Evolutionary conservation across 208 protist genomes (phyloP).

Genomic region (Acanthamoeba healyi): DNA sequence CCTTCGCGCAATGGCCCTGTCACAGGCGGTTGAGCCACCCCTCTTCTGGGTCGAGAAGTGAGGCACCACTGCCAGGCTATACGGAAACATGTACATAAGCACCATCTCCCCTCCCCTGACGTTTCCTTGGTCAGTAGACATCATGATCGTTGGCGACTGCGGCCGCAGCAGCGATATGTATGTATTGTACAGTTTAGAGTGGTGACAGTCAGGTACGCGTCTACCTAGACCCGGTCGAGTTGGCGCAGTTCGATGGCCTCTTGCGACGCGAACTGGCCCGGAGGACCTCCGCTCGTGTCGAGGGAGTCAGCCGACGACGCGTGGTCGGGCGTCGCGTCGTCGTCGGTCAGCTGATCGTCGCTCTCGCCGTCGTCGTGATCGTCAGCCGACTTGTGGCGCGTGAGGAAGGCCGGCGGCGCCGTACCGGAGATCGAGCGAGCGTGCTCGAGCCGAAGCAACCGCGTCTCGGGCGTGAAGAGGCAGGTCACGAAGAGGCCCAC

Average conservation of each 20-base stretch:
- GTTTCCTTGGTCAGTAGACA: background rate
- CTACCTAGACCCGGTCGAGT: background rate
- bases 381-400: no score
- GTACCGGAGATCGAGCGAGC: no score
- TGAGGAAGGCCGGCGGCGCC: no score
- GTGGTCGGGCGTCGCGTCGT: no score
- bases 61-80: background rate
- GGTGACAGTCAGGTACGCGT: background rate
- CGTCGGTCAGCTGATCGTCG: no score
- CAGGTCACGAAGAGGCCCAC: constrained; percentile 19
- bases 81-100: background rate
- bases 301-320: no score
- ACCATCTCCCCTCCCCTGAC: no score
- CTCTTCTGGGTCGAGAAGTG: constrained; percentile 3
- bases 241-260: background rate
- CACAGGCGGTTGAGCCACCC: background rate
- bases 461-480: constrained; percentile 21
- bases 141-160: no score
- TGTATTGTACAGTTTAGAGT: no score
- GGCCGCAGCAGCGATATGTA: no score
- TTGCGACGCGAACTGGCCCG: background rate
- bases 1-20: background rate
- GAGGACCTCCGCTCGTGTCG: no score
- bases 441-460: background rate
- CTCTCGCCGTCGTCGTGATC: no score